Base-by-base conservation (phyloP, 805 yeast genomes). In the Pichia californica region DNA sequence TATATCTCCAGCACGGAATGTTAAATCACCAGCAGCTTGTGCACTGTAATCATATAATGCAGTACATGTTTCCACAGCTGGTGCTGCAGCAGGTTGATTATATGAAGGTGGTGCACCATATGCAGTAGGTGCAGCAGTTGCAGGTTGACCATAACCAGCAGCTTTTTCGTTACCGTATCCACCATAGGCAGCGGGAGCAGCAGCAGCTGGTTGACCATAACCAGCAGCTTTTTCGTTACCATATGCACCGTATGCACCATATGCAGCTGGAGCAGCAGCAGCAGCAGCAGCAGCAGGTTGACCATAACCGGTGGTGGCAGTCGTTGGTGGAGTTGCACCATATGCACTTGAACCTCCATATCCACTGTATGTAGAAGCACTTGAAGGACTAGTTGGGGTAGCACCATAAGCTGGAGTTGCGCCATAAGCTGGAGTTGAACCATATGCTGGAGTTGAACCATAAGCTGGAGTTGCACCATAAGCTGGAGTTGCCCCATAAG, bases 21-120 rank as follows among this genome's bases (percentile, higher is more conserved):
- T 66, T 57, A 93, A 71, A 59, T 93, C 99, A 19, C 98, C 98
- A 27, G 76, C 85, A 0, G 96, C 93, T 63, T 88, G 97, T 0
- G 98, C 96, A 8, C 82, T 68, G 63, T 87, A 91, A 57, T 89
- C 97, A 61, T 89, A 91, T 40, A 89, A 63, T 0, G 99, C 96
- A 11, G 95, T 84, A 57, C 96, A 88, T 13, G 83, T 76, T 54
- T 79, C 81, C 4, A 59, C 59, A 7, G 68, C 61, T 11, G 66
- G 54, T 16, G n/a, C 23, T 4, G 33, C 38, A 19, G 43, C 25
- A 18, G 43, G 9, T 20, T 27, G 34, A 31, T 19, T 19, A 21
- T 31, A 31, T n/a, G 25, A 7, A 7, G 25, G 25, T 21, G 25
- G 25, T 21, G 7, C 5, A 16, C n/a, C 25, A 15, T 25, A 25